Conservation (phyloP, 441 rosid genomes). For the Hura crepitans region DNA sequence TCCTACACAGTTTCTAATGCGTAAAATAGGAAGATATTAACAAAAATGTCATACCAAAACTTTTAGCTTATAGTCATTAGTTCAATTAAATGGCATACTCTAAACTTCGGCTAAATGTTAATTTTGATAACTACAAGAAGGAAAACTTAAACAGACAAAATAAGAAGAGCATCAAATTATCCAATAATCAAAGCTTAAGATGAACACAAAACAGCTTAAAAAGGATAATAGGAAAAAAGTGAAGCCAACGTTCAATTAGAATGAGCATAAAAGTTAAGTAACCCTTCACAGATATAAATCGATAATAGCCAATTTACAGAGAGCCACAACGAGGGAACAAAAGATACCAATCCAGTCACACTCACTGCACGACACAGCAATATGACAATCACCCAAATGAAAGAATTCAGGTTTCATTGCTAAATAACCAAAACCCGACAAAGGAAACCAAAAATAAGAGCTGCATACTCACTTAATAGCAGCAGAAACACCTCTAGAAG, state of each 20-base stretch:
- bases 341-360: slow-evolving; percentile 4
- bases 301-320: background rate
- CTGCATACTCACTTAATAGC: slow-evolving; percentile 41
- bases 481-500: slow-evolving; percentile 32
- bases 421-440: slow-evolving; percentile 25
- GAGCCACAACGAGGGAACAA: background rate
- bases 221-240: slow-evolving; percentile 12
- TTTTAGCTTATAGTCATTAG: background rate
- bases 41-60: background rate
- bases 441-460: slow-evolving; percentile 12
- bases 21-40: background rate
- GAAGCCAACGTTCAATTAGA: slow-evolving; percentile 7
- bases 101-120: background rate
- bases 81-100: slow-evolving; percentile 1
- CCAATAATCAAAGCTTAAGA: background rate
- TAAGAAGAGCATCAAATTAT: slow-evolving; percentile 11
- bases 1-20: background rate
- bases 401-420: slow-evolving; percentile 29
- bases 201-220: slow-evolving; percentile 7
- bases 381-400: slow-evolving; percentile 17
- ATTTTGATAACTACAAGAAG: background rate
- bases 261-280: background rate
- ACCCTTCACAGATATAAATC: background rate
- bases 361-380: background rate
- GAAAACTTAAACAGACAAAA: background rate